Base-by-base conservation (phyloP, 768 basidiomycete species). In the Agrocybe pediades region DNA sequence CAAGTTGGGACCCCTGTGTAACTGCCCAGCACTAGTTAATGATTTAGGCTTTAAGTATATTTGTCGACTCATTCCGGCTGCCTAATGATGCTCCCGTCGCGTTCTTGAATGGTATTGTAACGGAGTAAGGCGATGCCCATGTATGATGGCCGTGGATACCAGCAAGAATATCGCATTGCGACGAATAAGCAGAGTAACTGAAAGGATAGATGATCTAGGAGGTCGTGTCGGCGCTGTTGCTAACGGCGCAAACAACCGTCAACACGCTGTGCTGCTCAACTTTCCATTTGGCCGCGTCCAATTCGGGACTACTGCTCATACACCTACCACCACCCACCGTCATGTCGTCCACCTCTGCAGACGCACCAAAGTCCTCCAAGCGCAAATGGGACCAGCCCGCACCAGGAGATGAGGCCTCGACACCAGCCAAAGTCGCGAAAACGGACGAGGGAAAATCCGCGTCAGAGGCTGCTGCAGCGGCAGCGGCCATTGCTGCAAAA, bases 401-500 rank as follows among this genome's bases (percentile, higher is more conserved):
- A 5, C 73, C 74, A 2, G 74, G 71, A 9, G 84, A 83, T 7
- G 65, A 65, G 4, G 74, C 74, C 17, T 55, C 76, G 9, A 58
- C 68, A 1, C 62, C 77, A 2, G 62, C 72, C 5, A 86, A 78
- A 54, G 73, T 72, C 41, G 68, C 70, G 29, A 73, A 72, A 60
- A 67, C 71, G 0, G 85, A 84, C n/a, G 81, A 84, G 11, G 70
- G 71, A 49, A 86, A 85, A 66, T 77, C 76, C 7, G 86, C 88
- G 4, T 80, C 83, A 3, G 86, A 87, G 55, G 87, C 88, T 0
- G 87, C 88, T 2, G 78, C 78, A 1, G 75, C 75, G 0, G 88
- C 89, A 1, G 90, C 89, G 8, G 92, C 92, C 40, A 93, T 95
- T 58, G 92, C 94, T 54, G 94, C 95, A 55, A 94, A 95, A 81